A percentile compares a stretch with the other conserved stretches of the same genome.
These are phyloP conservation scores for Diaporthe citriasiana DNA, from an alignment of 2,329 filamentous ascomycete genomes.

Conservation along the genomic window DNA sequence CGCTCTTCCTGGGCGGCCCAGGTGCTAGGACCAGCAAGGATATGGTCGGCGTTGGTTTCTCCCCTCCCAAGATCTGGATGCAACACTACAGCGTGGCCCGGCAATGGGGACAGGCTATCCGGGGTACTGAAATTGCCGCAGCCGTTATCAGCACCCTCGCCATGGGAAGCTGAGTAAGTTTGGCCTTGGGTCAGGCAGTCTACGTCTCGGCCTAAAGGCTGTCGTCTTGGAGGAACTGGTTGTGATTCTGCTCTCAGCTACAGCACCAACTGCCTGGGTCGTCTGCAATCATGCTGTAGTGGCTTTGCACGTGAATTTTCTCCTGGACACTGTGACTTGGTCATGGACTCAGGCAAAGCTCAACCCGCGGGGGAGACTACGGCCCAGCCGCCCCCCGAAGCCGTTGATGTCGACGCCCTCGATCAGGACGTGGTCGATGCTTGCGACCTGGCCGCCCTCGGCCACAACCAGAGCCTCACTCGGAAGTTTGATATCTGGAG, in stretches of 20 bases:
- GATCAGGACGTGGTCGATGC: constrained; percentile 49
- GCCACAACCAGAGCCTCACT: constrained; percentile 56
- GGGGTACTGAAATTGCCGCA: constrained; percentile 3
- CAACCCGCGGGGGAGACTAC: not conserved
- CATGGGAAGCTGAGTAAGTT: not conserved
- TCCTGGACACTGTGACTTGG: too few relatives aligned
- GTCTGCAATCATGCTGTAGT: not conserved
- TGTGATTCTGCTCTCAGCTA: not conserved
- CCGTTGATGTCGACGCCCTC: constrained; percentile 15
- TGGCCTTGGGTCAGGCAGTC: not conserved
- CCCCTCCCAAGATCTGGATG: constrained; percentile 19
- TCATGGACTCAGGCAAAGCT: constrained; percentile 7
- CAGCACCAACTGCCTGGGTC: not conserved
- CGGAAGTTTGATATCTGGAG: constrained; percentile 68
- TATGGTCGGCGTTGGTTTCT: not conserved
- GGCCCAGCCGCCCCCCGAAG: not conserved
- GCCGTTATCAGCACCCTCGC: constrained; percentile 5
- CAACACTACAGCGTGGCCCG: constrained; percentile 18
- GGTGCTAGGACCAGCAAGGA: constrained; percentile 4
- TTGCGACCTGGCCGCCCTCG: constrained; percentile 57
- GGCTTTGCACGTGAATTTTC: not conserved
- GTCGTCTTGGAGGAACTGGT: not conserved
- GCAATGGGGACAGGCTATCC: not conserved
- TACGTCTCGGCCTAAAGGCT: not conserved
- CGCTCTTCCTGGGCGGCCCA: not conserved